Evolutionary conservation across 768 basidiomycete genomes (phyloP).

Genomic region (Galerina marginata): DNA sequence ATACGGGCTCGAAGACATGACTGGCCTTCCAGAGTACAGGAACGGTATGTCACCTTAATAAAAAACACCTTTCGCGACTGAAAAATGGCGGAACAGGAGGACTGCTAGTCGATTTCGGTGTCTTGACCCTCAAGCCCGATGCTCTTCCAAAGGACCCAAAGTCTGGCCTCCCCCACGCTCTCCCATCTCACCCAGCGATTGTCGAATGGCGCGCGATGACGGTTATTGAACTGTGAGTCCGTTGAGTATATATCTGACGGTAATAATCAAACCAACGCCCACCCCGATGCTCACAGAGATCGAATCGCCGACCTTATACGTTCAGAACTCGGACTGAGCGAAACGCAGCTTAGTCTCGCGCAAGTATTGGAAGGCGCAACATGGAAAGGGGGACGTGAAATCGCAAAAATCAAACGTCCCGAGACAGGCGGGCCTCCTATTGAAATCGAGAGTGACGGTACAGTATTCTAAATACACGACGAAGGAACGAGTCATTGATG

Average conservation of each 20-base stretch:
- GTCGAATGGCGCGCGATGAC: conserved; percentile 98
- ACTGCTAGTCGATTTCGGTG: conserved; percentile 82
- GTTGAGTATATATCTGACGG: conserved; percentile 12
- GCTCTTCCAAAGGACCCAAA: conserved; percentile 55
- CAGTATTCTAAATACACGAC: conserved; percentile 59
- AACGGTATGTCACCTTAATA: conserved; percentile 63
- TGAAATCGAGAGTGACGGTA: conserved; percentile 86
- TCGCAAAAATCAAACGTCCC: conserved; percentile 80
- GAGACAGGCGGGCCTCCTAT: conserved; percentile 83
- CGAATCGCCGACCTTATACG: conserved; percentile 78
- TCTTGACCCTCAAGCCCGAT: conserved; percentile 69
- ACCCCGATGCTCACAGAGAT: conserved; percentile 56
- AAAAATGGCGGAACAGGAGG: conserved; percentile 60
- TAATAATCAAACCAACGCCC: conserved; percentile 2
- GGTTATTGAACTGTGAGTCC: conserved; percentile 83
- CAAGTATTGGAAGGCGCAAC: conserved; percentile 95
- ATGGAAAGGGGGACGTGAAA: conserved; percentile 96
- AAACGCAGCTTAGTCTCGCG: conserved; percentile 69
- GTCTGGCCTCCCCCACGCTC: conserved; percentile 64
- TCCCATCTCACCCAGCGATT: conserved; percentile 85
- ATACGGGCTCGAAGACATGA: conserved; percentile 84
- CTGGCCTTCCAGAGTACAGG: conserved; percentile 93
- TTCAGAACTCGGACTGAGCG: conserved; percentile 52
- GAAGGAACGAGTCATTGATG: too few species aligned
- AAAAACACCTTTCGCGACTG: not conserved